phyloP scores from a whole-genome alignment of 805 yeast species.

The Metschnikowia hibisci region DNA sequence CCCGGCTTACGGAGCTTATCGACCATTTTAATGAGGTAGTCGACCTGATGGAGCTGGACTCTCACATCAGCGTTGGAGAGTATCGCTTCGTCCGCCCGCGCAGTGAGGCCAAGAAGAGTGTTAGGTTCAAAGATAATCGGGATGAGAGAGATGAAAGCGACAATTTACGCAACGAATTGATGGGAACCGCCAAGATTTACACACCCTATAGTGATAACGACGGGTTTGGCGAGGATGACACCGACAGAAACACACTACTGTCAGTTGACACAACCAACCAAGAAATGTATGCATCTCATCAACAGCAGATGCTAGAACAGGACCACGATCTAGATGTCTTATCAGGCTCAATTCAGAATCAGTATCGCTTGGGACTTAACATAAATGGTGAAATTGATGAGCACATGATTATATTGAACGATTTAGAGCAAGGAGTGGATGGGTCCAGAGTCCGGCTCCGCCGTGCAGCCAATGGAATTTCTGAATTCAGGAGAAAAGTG shows the following conservation, averaged over 20 bases:
- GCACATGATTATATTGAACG: conserved; percentile 38
- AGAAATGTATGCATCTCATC: conserved; percentile 41
- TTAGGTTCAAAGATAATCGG: conserved; percentile 29
- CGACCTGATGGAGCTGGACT: conserved; percentile 22
- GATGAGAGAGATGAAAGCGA: conserved; percentile 20
- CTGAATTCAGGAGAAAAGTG: conserved; percentile 29
- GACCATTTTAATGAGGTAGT: conserved; percentile 19
- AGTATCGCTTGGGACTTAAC: conserved; percentile 37
- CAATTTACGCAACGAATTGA: conserved; percentile 28
- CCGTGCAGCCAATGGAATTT: conserved; percentile 29
- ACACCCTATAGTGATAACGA: conserved; percentile 33
- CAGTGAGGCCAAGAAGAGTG: conserved; percentile 24
- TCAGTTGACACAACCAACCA: conserved; percentile 33
- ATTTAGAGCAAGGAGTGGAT: conserved; percentile 41
- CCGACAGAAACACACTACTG: conserved; percentile 17
- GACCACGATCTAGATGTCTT: conserved; percentile 33
- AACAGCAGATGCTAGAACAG: conserved; percentile 37
- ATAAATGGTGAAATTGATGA: conserved; percentile 41
- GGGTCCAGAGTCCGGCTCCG: conserved; percentile 27
- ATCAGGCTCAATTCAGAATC: conserved; percentile 32
- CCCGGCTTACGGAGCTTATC: conserved; percentile 3
- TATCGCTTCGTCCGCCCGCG: conserved; percentile 20
- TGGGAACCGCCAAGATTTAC: conserved; percentile 31
- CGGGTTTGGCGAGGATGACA: conserved; percentile 10
- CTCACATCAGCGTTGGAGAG: conserved; percentile 29